phyloP scores from a whole-genome alignment of 139 green algal genomes.

The Haematococcus lacustris region DNA sequence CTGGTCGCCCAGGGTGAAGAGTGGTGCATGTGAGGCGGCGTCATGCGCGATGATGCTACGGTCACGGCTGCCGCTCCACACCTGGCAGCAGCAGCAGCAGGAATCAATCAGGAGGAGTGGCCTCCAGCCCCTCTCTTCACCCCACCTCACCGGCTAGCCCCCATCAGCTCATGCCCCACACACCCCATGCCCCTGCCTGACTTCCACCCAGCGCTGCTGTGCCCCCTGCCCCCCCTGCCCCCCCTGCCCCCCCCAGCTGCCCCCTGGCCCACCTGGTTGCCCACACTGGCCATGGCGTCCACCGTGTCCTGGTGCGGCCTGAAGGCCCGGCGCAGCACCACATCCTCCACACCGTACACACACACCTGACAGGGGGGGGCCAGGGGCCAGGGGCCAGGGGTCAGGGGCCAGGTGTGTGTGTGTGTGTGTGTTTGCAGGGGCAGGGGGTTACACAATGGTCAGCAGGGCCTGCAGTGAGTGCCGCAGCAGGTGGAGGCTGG shows the following conservation, averaged over 20 bases:
- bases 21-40: constrained; percentile 10
- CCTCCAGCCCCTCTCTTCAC: not conserved
- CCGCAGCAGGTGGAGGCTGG: not conserved
- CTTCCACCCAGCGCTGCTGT: not conserved
- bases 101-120: not conserved
- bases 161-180: not conserved
- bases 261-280: constrained; percentile 20
- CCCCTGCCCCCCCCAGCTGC: not conserved
- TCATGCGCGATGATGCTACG: constrained; percentile 41
- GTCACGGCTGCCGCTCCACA: constrained; percentile 45
- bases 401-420: too few species aligned
- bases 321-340: constrained; percentile 3
- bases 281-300: constrained; percentile 28
- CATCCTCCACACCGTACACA: constrained; percentile 9
- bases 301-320: constrained; percentile 33
- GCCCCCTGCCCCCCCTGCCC: not conserved
- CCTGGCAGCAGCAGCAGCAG: constrained; percentile 9
- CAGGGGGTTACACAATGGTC: too few species aligned
- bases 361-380: constrained; percentile 4
- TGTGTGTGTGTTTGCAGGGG: too few species aligned
- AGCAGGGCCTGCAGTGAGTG: too few species aligned
- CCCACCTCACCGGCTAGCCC: not conserved
- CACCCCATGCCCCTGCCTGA: not conserved
- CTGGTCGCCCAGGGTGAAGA: constrained; percentile 41
- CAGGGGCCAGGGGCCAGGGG: not conserved